phyloP scores from a whole-genome alignment of 306 rosid species.

The Cucumis hystrix region DNA sequence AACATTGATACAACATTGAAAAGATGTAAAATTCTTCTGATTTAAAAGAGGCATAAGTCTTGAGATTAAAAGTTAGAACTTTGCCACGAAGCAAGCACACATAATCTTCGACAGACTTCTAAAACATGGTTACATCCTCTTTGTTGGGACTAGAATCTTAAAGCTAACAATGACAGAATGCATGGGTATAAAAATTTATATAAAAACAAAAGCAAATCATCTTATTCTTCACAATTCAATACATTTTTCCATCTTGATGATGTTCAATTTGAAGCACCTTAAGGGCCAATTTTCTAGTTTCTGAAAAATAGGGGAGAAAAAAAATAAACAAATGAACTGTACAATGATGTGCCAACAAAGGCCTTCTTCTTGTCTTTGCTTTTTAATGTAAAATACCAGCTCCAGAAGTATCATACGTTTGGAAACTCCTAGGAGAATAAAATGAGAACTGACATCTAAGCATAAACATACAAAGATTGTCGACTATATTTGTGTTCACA shows the following conservation, averaged over 20 bases:
- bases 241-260: conserved; percentile 12
- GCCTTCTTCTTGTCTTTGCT: conserved; percentile 21
- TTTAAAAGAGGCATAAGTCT: no score
- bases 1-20: no score
- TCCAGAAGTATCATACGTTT: conserved; percentile 22
- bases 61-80: no score
- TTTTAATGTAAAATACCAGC: conserved; percentile 21
- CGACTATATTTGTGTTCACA: conserved; percentile 11
- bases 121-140: background rate
- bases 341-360: conserved; percentile 28
- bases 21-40: background rate
- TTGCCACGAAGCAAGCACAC: no score
- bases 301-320: conserved; percentile 13
- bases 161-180: background rate
- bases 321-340: conserved; percentile 59
- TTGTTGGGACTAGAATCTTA: background rate
- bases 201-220: conserved; percentile 1
- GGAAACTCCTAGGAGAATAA: conserved; percentile 20
- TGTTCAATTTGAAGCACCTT: conserved; percentile 18
- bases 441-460: conserved; percentile 18
- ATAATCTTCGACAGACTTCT: no score
- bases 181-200: background rate
- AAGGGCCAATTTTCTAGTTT: conserved; percentile 16
- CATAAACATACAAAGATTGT: conserved; percentile 13
- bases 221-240: conserved; percentile 16